Base-by-base conservation (phyloP, 441 rosid species). In the Mallotus japonicus region DNA sequence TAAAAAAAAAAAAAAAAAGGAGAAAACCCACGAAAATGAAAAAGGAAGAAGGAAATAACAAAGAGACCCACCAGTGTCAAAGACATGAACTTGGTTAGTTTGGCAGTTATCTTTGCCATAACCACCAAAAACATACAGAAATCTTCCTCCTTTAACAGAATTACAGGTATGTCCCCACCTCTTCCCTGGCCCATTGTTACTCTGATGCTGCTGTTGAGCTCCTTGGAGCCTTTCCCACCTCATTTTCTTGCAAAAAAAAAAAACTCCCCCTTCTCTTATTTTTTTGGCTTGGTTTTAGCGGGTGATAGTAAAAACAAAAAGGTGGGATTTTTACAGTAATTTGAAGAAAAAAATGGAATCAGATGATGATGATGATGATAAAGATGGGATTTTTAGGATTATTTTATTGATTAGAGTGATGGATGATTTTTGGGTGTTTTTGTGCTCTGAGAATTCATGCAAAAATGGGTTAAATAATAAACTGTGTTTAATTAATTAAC, bases 151-250 rank as follows among this genome's bases (percentile, higher is more conserved):
- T 79, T 82, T 88, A 72, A 90, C 81, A 82, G 95, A 81, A 90
- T 95, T 93, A 80, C 96, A 90, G 70, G 97, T 89, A 83, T 95
- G 99, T 64, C 98, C 98, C 98, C 98, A 93, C 89, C 97, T 89
- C 82, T 90, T 90, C 17, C 96, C 97, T 68, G 98, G 98, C 75
- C 92, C 95, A 74, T 83, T 80, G 17, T 74, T 73, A 70, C 85
- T 87, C 74, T 67, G 80, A 53, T 58, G 81, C 58, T 71, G 83
- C 8, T 77, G 75, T 49, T 77, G 76, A 66, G 69, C 74, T 55
- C 70, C 74, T 61, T 59, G 85, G 82, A 88, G 83, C 80, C 81
- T 89, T 77, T 91, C 99, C 99, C 99, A 95, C 89, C 96, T 92
- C 99, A 95, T 94, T 81, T 76, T 77, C 69, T 37, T 34, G 55